Percentiles rank a stretch among this genome's conserved stretches.
Evolutionary conservation across 139 green algal species (phyloP).

Genomic region (Auxenochlorella pyrenoidosa): DNA sequence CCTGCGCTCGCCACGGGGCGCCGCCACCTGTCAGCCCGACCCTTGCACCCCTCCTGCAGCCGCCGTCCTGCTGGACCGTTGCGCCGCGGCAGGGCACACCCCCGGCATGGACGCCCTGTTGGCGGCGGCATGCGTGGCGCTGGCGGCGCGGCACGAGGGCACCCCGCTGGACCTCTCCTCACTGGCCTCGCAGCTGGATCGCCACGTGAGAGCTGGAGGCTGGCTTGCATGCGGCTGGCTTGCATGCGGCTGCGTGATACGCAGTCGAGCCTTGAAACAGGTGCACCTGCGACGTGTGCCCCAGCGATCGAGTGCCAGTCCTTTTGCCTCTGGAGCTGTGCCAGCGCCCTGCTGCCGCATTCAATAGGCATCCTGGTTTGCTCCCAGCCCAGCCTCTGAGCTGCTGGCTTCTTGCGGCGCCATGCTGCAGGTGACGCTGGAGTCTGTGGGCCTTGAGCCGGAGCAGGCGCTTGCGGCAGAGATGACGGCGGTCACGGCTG

Average conservation of each 20-base stretch:
- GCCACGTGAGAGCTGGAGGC: background rate
- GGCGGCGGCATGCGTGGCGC: slow-evolving; percentile 15
- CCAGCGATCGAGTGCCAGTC: too few species aligned
- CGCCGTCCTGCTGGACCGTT: slow-evolving; percentile 29
- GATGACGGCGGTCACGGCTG: background rate
- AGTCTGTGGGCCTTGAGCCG: background rate
- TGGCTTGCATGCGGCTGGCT: background rate
- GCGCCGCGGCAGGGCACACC: background rate
- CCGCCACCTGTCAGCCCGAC: background rate
- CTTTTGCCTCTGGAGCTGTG: too few species aligned
- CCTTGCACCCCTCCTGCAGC: background rate
- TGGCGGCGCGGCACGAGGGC: slow-evolving; percentile 8
- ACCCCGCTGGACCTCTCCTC: background rate
- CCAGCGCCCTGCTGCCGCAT: too few species aligned
- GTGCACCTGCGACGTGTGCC: too few species aligned
- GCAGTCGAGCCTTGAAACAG: too few species aligned
- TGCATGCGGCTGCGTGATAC: background rate
- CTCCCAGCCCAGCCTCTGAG: background rate
- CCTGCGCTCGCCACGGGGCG: background rate
- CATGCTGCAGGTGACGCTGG: background rate
- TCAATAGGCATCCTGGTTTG: background rate
- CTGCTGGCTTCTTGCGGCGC: background rate
- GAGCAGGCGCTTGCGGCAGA: slow-evolving; percentile 29
- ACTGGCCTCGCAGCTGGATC: background rate
- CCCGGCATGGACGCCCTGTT: background rate